These are phyloP conservation scores for Sphaceloma murrayae DNA, from an alignment of 2,329 filamentous ascomycete species.

Conservation along the genomic window DNA sequence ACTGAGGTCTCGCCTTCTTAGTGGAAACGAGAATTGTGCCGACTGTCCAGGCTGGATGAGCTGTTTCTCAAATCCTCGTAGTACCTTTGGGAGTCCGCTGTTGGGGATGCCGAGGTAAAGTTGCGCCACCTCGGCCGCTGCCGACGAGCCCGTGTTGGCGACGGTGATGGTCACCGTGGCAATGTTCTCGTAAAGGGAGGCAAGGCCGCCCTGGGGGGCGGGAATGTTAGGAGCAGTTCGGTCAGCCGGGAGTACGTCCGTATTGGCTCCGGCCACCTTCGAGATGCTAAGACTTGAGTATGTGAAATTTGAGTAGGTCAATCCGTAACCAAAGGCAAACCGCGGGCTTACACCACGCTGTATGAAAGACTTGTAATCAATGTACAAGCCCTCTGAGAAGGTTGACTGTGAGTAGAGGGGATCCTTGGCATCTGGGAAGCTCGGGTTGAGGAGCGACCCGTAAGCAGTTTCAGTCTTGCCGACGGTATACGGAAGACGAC, in stretches of 20 bases:
- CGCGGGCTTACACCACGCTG: constrained; percentile 26
- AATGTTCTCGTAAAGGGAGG: constrained; percentile 40
- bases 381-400: constrained; percentile 31
- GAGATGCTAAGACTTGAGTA: constrained; percentile 26
- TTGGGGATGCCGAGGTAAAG: constrained; percentile 30
- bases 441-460: constrained; percentile 33
- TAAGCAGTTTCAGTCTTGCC: constrained; percentile 50
- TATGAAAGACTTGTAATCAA: constrained; percentile 31
- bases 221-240: constrained; percentile 23
- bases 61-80: constrained; percentile 30
- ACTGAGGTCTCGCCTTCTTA: constrained; percentile 39
- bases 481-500: constrained; percentile 53
- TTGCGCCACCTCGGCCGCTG: constrained; percentile 46
- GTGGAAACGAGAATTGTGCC: constrained; percentile 28
- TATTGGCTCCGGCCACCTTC: constrained; percentile 24
- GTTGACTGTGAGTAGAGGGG: constrained; percentile 21
- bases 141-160: constrained; percentile 41
- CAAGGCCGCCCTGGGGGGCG: constrained; percentile 25
- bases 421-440: constrained; percentile 16
- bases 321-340: constrained; percentile 30
- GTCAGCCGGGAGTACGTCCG: constrained; percentile 15
- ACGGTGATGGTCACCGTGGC: constrained; percentile 42
- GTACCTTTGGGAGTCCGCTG: constrained; percentile 22
- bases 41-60: constrained; percentile 25
- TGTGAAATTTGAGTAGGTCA: constrained; percentile 31